phyloP scores from a whole-genome alignment of 139 green algal genomes.

The Chlamydomonas incerta region DNA sequence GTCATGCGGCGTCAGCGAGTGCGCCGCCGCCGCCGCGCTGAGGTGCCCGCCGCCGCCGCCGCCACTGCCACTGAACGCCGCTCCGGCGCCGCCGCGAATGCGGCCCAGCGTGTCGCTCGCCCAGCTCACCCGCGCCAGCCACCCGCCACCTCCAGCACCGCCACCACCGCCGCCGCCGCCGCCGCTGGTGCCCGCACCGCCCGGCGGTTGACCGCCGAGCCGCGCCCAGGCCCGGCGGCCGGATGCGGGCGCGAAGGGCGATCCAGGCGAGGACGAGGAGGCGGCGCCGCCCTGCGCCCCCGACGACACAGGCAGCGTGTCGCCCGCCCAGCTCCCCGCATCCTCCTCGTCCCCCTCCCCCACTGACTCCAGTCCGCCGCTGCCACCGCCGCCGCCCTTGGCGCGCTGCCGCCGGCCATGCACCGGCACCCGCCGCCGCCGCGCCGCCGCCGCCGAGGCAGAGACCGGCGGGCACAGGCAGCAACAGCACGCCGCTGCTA shows the following conservation, averaged over 20 bases:
- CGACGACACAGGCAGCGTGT: too few species aligned
- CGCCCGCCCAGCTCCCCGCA: too few species aligned
- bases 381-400: not conserved
- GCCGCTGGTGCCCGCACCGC: too few species aligned
- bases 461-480: slow-evolving; percentile 7
- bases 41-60: too few species aligned
- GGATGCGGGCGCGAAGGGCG: not conserved
- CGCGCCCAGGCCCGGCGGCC: too few species aligned
- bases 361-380: not conserved
- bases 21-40: too few species aligned
- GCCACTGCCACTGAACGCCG: too few species aligned
- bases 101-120: too few species aligned
- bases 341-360: not conserved
- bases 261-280: not conserved
- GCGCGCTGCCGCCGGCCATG: not conserved
- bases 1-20: not conserved
- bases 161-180: too few species aligned
- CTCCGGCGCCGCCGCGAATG: too few species aligned
- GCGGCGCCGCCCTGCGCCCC: not conserved
- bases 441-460: not conserved
- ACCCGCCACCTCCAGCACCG: not conserved
- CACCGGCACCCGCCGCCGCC: too few species aligned
- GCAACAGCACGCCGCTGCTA: slow-evolving; percentile 33
- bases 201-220: too few species aligned
- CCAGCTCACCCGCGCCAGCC: not conserved